Evolutionary conservation across 192 early-diverging fungal genomes (phyloP), one percentile per base, ranked within the genome.

Genomic region (Entomortierella parvispora): DNA sequence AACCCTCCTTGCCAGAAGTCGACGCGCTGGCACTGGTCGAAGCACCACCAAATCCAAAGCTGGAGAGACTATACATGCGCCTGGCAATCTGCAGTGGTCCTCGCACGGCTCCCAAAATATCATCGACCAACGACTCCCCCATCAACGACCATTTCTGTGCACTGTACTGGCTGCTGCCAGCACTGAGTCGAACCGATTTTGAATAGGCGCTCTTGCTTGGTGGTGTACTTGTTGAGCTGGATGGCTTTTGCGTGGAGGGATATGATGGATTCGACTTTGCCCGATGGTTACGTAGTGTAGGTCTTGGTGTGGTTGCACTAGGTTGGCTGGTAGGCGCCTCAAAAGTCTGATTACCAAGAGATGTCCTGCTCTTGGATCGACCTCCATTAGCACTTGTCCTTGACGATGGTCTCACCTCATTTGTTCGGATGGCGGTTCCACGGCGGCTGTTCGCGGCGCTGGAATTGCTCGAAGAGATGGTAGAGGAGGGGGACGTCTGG

Each of bases 61-160:
- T 64, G n/a, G 65, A 45, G 20, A 68, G 57, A 42, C 58, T 63
- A 6, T 77, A 77, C 31, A 77, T 40, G 0, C 74, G 60, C 56
- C 65, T 40, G 5, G 66, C 74, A 47, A 77, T 77, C 55, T 64
- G 59, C 12, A 77, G 42, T 2, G 65, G 65, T 0, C 74, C 66
- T 20, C 74, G 65, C 9, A 77, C 74, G 1, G 74, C 74, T 1
- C 74, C 66, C 40, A 77, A 37, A 9, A 77, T 20, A 15, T 77
- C 65, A 11, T 77, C 74, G 29, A 77, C 74, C 18, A 77, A 29
- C 0, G 74, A 68, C 28, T 77, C 74, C n/a, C 74, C 60, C 66
- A 77, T 68, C 10, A 52, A 22, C 3, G 74, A 77, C 74, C 65
- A 77, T 50, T 52, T 68, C 29, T 75, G 57, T 20, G 57, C 31